These are phyloP conservation scores for Allantophomopsis cytisporea DNA, from an alignment of 2,329 filamentous ascomycete genomes.

Conservation along the genomic window DNA sequence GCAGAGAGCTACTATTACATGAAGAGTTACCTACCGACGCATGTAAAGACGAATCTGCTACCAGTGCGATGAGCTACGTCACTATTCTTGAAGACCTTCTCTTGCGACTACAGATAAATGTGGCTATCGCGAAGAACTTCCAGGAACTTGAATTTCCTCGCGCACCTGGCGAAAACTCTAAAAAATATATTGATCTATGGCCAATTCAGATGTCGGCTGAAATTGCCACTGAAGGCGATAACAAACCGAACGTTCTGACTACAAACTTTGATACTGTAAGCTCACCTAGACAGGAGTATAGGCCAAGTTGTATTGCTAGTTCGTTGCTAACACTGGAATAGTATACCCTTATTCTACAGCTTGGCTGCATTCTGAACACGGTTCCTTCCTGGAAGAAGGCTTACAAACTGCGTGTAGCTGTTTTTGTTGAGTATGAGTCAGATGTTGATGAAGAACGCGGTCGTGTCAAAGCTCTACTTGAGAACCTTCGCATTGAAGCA, in stretches of 20 bases:
- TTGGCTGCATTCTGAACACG: conserved; percentile 73
- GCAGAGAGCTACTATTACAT: conserved; percentile 39
- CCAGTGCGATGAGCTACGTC: conserved; percentile 61
- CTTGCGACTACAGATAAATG: conserved; percentile 66
- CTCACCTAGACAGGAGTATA: neutral
- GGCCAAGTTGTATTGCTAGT: neutral
- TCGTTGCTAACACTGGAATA: neutral
- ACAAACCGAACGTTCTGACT: conserved; percentile 53
- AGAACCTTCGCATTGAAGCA: conserved; percentile 72
- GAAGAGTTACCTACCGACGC: conserved; percentile 54
- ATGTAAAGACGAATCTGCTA: conserved; percentile 53
- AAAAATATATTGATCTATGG: conserved; percentile 80
- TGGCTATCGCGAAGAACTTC: conserved; percentile 74
- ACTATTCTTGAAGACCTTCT: conserved; percentile 75
- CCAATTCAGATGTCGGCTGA: conserved; percentile 90
- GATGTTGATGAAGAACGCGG: conserved; percentile 69
- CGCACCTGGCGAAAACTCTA: conserved; percentile 36
- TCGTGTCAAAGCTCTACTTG: conserved; percentile 59
- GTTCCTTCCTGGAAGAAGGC: conserved; percentile 67
- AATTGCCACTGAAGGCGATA: conserved; percentile 51
- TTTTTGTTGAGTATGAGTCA: conserved; percentile 80
- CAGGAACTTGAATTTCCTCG: conserved; percentile 61
- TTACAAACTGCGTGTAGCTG: conserved; percentile 62
- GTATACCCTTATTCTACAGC: conserved; percentile 70
- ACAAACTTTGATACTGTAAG: conserved; percentile 88